Evolutionary conservation across 768 basidiomycete genomes (phyloP), one percentile per base, ranked within the genome.

Genomic region (Lactarius trivialis): DNA sequence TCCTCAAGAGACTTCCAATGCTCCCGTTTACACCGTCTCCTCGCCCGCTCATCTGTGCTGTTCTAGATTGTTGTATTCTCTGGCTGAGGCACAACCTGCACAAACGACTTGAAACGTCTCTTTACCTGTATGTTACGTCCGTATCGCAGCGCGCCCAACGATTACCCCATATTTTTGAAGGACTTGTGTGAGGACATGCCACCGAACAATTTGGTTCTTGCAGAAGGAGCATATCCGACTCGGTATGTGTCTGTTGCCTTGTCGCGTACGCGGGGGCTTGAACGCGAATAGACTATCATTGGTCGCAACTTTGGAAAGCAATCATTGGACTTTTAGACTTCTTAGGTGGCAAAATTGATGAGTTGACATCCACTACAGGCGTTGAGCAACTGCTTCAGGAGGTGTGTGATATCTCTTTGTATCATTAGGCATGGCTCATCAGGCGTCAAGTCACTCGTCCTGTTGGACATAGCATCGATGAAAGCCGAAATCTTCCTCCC

Each of bases 1-100:
- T 19, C 21, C 39, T 8, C 41, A 50, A 84, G 85, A 79, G 81
- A 61, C 57, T 78, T 28, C 87, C 87, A 12, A 68, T 76, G 15
- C 74, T 88, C 43, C 79, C 85, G 1, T 58, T 70, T 12, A 68
- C 76, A 8, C 68, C 71, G 1, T 58, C 75, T 5, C 72, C 76
- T 9, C 74, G 79, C 55, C 76, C 83, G 1, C 79, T 80, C 1
- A 64, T 85, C 28, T 84, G 83, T 66, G 80, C 84, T 3, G 59
- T 88, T 26, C 68, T 89, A n/a, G 86, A 89, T 69, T 86, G 83
- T 60, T 85, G 83, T 66, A 76, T 85, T 7, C 74, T 89, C 15
- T 89, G 85, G 85, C 71, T 88, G 30, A 81, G 85, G 19, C 86
- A 89, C 66, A 88, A 87, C 68, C 72, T 89, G 33, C 84, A 87